These are phyloP conservation scores for Lachancea sp. DNA, from an alignment of 805 yeast genomes.

Conservation along the genomic window DNA sequence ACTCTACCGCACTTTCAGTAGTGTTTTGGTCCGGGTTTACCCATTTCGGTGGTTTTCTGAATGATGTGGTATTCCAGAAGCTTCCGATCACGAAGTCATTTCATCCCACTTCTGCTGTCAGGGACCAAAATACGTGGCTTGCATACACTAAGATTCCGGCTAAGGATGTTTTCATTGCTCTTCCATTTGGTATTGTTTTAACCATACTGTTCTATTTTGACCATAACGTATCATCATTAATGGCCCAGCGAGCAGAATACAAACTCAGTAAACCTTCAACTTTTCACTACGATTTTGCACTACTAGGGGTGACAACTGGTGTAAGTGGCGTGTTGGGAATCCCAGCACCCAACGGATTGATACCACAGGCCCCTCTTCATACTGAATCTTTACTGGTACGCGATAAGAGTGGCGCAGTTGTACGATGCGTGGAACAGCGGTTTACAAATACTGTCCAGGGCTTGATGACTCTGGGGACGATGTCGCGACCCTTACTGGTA, in stretches of 20 bases:
- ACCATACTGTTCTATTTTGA: constrained; percentile 88
- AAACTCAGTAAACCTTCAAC: constrained; percentile 81
- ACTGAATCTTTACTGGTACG: constrained; percentile 64
- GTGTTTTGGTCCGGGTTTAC: constrained; percentile 87
- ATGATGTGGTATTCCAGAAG: constrained; percentile 48
- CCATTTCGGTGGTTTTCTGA: constrained; percentile 80
- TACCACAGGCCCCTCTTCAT: constrained; percentile 96
- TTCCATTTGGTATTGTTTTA: constrained; percentile 85
- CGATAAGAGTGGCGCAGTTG: constrained; percentile 29
- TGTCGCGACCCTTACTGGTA: constrained; percentile 79
- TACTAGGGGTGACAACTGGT: constrained; percentile 83
- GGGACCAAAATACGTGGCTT: constrained; percentile 34
- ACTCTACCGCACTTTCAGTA: constrained; percentile 76
- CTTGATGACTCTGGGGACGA: constrained; percentile 70
- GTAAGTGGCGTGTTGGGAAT: constrained; percentile 81
- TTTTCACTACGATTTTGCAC: constrained; percentile 86
- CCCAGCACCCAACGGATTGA: constrained; percentile 94
- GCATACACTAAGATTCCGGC: constrained; percentile 42
- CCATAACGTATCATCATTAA: constrained; percentile 88
- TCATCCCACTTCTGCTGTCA: constrained; percentile 51
- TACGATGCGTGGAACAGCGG: constrained; percentile 80
- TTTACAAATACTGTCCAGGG: constrained; percentile 84
- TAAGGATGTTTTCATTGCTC: constrained; percentile 75
- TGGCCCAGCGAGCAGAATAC: constrained; percentile 80
- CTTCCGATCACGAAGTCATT: constrained; percentile 70